Conservation (phyloP, 164 flowering plant genomes). For the Taxillus chinensis region DNA sequence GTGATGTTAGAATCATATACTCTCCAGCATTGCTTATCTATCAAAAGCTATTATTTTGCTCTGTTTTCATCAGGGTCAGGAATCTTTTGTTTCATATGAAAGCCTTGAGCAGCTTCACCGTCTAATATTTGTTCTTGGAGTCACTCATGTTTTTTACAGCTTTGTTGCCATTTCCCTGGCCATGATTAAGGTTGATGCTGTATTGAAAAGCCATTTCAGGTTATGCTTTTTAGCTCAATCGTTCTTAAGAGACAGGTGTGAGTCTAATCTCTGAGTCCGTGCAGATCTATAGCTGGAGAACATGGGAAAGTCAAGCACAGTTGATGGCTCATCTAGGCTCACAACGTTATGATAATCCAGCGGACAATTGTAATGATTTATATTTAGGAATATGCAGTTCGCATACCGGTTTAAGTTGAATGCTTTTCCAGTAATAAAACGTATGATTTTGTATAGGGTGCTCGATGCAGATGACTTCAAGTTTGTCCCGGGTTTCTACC, state of each 20-base stretch:
- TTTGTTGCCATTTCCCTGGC: conserved; percentile 57
- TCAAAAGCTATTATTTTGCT: too few relatives aligned
- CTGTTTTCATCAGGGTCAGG: conserved; percentile 42
- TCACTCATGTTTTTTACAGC: conserved; percentile 69
- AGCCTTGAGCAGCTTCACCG: conserved; percentile 93
- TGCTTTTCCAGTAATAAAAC: too few relatives aligned
- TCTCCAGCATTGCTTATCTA: too few relatives aligned
- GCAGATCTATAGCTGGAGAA: conserved; percentile 85
- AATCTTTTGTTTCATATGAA: conserved; percentile 76
- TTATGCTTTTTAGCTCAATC: conserved; percentile 3
- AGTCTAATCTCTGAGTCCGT: conserved; percentile 5
- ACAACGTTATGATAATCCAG: conserved; percentile 19
- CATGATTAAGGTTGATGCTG: conserved; percentile 58
- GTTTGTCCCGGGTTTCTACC: conserved; percentile 42
- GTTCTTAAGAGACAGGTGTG: background rate
- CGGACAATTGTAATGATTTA: background rate
- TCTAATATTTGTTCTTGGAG: conserved; percentile 63
- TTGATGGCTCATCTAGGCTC: conserved; percentile 22
- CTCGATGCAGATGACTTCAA: conserved; percentile 14
- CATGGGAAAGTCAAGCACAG: conserved; percentile 74
- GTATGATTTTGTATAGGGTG: conserved; percentile 14
- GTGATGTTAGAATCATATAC: too few relatives aligned
- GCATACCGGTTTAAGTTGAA: too few relatives aligned
- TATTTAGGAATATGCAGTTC: background rate
- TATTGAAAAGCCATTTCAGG: background rate